Evolutionary conservation across 2,329 filamentous ascomycete species (phyloP).

Genomic region (Microsporum canis): DNA sequence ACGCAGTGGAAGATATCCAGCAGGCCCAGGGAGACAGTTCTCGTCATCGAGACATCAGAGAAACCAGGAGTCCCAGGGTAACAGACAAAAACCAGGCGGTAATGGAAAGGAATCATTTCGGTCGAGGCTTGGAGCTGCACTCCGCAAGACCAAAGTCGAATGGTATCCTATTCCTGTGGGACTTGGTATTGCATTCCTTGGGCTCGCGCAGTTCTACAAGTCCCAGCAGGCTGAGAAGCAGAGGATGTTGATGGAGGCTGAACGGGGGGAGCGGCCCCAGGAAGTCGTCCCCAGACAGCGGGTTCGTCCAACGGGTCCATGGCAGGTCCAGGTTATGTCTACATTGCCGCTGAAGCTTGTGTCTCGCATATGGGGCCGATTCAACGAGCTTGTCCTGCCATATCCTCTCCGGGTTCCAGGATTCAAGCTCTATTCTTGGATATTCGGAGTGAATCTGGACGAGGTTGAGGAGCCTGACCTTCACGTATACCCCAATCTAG

Average conservation of each 20-base stretch:
- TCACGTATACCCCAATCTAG: constrained; percentile 80
- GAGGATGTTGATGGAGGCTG: constrained; percentile 39
- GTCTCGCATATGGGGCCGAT: constrained; percentile 76
- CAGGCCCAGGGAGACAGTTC: constrained; percentile 18
- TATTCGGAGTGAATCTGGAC: constrained; percentile 81
- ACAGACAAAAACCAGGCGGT: constrained; percentile 27
- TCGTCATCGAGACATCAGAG: constrained; percentile 32
- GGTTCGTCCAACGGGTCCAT: constrained; percentile 73
- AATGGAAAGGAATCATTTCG: constrained; percentile 43
- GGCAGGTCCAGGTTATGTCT: constrained; percentile 90
- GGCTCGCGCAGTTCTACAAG: constrained; percentile 73
- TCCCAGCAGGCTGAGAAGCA: constrained; percentile 44
- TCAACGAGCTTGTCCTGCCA: constrained; percentile 81
- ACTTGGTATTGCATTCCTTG: constrained; percentile 73
- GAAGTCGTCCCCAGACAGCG: constrained; percentile 42
- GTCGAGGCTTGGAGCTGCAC: constrained; percentile 46
- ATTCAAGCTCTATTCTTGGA: constrained; percentile 80
- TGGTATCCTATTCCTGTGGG: constrained; percentile 89
- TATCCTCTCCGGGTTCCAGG: constrained; percentile 80
- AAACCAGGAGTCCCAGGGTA: constrained; percentile 29
- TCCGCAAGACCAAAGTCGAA: constrained; percentile 56
- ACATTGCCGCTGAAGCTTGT: constrained; percentile 83
- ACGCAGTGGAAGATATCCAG: not conserved
- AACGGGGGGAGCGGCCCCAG: constrained; percentile 26
- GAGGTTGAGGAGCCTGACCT: constrained; percentile 85